Base-by-base conservation (phyloP, 306 rosid species). In the Vicia sativa region DNA sequence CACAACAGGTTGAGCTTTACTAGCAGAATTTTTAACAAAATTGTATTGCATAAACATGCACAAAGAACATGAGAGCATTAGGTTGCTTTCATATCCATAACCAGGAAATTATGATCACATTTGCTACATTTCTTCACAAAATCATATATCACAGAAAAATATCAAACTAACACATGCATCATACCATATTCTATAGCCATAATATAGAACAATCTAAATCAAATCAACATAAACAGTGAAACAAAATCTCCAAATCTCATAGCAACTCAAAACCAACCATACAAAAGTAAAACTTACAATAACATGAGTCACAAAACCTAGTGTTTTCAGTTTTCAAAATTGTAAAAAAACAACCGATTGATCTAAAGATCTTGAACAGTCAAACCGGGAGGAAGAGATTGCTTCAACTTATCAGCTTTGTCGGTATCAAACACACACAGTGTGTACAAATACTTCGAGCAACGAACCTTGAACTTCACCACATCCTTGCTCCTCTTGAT, bases 331-430 rank as follows among this genome's bases (percentile, higher is more conserved):
- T 4, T 0, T 26, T 37, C 46, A 60, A 37, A 58, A 59, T 15
- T 9, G 25, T 9, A 59, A 15, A 44, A n/a, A 18, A 21, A 52
- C 8, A 28, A 7, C 4, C 6, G 23, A 21, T 21, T 3, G 16
- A 19, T 59, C 45, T 60, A 60, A 10, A 37, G 88, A 53, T 90
- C 96, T 77, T 85, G 96, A 43, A 90, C 95, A 48, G 77, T 85
- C 88, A 90, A 84, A 77, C 95, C 95, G 5, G 97, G 97, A 2
- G 97, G 97, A 74, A 91, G 97, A 23, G 97, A 91, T 71, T 91
- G 95, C 89, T 88, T 91, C 95, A 91, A 83, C 75, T 91, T 88
- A 74, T 84, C 85, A 0, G 97, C 97, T 78, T 91, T 91, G 77
- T 91, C 89, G 0, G 84, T 44, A 73, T 87, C 95, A 15, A 86